Percentiles rank a stretch among this genome's conserved stretches.
phyloP scores from a whole-genome alignment of 2,329 filamentous ascomycete genomes.

The Ophiostoma sp. region DNA sequence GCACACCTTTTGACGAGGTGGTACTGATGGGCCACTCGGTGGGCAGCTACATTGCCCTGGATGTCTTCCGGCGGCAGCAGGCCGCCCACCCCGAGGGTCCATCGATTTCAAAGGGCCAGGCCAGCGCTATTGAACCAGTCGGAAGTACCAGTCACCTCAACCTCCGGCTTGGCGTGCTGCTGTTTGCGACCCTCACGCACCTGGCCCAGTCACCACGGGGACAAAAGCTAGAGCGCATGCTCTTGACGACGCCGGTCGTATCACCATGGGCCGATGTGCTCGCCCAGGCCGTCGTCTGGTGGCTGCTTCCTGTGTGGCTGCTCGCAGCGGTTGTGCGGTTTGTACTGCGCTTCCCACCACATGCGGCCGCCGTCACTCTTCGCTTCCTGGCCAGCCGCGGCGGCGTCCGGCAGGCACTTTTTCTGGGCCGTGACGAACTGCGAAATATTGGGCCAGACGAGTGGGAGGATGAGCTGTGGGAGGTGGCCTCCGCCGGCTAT shows the following conservation, averaged over 20 bases:
- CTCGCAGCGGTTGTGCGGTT: conserved; percentile 47
- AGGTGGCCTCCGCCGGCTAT: conserved; percentile 34
- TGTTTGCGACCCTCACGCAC: conserved; percentile 75
- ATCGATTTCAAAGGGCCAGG: neutral
- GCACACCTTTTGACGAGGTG: conserved; percentile 54
- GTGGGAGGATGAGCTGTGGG: conserved; percentile 63
- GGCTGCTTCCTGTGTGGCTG: conserved; percentile 43
- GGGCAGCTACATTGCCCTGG: conserved; percentile 69
- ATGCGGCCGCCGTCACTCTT: conserved; percentile 52
- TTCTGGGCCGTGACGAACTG: conserved; percentile 62
- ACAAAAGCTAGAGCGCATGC: conserved; percentile 48
- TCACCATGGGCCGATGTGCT: conserved; percentile 45
- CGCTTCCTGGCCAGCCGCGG: conserved; percentile 57
- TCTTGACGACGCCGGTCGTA: conserved; percentile 45
- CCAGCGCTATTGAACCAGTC: neutral
- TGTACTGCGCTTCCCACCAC: conserved; percentile 47
- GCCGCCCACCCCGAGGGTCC: neutral
- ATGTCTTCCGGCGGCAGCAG: conserved; percentile 61
- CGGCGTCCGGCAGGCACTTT: conserved; percentile 60
- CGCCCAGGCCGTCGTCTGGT: conserved; percentile 44
- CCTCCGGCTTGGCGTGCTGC: conserved; percentile 57
- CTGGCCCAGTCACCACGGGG: conserved; percentile 65
- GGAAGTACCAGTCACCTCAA: conserved; percentile 35
- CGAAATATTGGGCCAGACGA: conserved; percentile 56
- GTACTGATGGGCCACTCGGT: conserved; percentile 74